Conservation (phyloP, 768 basidiomycete species). For the Suillus placidus region DNA sequence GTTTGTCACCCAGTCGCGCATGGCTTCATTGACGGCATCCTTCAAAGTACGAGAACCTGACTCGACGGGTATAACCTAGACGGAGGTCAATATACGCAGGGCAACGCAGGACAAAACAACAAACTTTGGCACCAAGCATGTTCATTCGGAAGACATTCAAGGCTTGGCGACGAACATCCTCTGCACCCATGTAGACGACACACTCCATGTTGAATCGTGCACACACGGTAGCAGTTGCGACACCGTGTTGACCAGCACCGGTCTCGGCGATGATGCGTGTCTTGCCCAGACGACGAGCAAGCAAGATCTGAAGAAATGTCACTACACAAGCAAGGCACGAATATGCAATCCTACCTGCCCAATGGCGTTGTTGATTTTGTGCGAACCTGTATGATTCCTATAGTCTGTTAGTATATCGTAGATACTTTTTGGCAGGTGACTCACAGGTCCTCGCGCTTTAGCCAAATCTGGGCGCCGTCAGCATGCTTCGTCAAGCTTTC, state of each 20-base stretch:
- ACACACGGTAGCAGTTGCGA: constrained; percentile 97
- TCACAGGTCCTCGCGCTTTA: constrained; percentile 93
- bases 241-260: constrained; percentile 98
- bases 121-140: constrained; percentile 92
- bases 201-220: constrained; percentile 96
- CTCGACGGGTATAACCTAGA: constrained; percentile 87
- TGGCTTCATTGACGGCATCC: constrained; percentile 97
- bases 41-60: constrained; percentile 96
- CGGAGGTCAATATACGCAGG: neutral
- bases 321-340: neutral
- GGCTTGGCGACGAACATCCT: constrained; percentile 94
- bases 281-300: constrained; percentile 94
- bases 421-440: constrained; percentile 26
- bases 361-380: constrained; percentile 99
- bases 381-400: constrained; percentile 97
- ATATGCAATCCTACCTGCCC: constrained; percentile 65
- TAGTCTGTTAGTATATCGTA: constrained; percentile 10
- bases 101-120: neutral
- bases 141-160: constrained; percentile 97
- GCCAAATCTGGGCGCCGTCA: constrained; percentile 95
- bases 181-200: constrained; percentile 96
- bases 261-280: constrained; percentile 98
- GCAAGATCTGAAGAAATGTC: constrained; percentile 64
- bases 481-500: constrained; percentile 87
- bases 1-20: constrained; percentile 99